Base-by-base conservation (phyloP, 257 asterid species). In the Scutellaria minor region DNA sequence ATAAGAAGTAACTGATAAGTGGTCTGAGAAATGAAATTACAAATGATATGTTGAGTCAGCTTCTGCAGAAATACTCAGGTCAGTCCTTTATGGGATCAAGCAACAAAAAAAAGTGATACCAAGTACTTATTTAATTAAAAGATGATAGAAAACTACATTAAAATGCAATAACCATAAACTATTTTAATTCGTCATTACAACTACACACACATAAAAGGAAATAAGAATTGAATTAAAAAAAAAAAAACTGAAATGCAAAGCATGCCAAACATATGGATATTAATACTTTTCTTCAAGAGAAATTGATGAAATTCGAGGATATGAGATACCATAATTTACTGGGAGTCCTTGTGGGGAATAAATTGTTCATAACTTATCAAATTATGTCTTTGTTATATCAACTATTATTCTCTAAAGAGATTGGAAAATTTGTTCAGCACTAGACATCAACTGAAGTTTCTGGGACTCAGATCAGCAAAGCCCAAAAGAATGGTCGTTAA, bases 1-100 rank as follows among this genome's bases (percentile, higher is more conserved):
- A 68, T 31, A 81, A 79, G 71, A 81, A 79, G 71, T 35, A 77
- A 64, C 40, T 5, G 66, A 72, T 70, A 46, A 86, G 81, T 79
- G 48, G 72, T 67, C 20, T 1, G 18, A 46, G 15, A 47, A 48
- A 44, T 14, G 14, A 55, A 71, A 59, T 4, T 53, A 24, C 18
- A 44, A 31, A 67, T 0, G 0, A 50, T 7, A 50, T 8, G 64
- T 31, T 5, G 6, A 22, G 10, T 54, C 64, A 47, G 55, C 54
- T 39, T 44, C n/a, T 44, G 56, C 27, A 67, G 51, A 59, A 48
- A 65, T 50, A 41, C 50, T 15, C 37, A 6, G 47, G 24, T 27
- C 35, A 51, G 6, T 40, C 51, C 41, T 22, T 11, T 24, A 50
- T 71, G 44, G 55, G 14, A 57, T 68, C 42, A 63, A 68, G 64